These are phyloP conservation scores for Raffaelea arxii DNA, from an alignment of 2,329 filamentous ascomycete genomes.

Conservation along the genomic window DNA sequence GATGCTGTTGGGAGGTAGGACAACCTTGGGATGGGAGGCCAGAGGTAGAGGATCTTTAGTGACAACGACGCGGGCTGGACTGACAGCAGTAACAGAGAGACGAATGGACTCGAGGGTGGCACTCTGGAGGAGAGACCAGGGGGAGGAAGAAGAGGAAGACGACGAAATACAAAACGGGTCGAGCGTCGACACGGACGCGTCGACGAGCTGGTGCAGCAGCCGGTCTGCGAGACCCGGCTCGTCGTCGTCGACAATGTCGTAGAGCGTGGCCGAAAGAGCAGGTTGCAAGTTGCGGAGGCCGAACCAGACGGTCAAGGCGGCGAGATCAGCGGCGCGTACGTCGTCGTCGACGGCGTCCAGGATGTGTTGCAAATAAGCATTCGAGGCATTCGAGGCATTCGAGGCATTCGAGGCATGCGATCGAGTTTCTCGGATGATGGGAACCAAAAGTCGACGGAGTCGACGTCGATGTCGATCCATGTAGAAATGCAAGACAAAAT, in stretches of 20 bases:
- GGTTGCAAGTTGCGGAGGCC: slow-evolving; percentile 9
- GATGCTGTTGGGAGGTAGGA: slow-evolving; percentile 4
- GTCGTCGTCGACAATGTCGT: slow-evolving; percentile 9
- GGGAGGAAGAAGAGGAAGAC: no score
- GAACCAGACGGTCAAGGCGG: slow-evolving; percentile 7
- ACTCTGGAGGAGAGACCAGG: slow-evolving; percentile 7
- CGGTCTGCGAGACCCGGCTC: slow-evolving; percentile 5
- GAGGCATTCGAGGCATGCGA: no score
- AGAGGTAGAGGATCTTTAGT: slow-evolving; percentile 1
- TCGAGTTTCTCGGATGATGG: slow-evolving; percentile 6
- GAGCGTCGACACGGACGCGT: slow-evolving; percentile 1
- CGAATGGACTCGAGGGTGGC: slow-evolving; percentile 8
- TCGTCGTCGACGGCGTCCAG: slow-evolving; percentile 7
- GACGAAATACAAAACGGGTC: slow-evolving; percentile 4
- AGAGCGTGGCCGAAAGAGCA: slow-evolving; percentile 6
- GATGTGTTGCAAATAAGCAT: no score
- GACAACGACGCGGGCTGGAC: slow-evolving; percentile 6
- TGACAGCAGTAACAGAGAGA: slow-evolving; percentile 4
- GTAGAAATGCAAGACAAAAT: no score
- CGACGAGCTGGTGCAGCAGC: not conserved
- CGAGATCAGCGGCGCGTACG: slow-evolving; percentile 4
- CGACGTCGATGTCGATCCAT: no score
- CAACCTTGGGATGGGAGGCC: slow-evolving; percentile 1
- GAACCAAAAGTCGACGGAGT: slow-evolving; percentile 5
- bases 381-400: no score